phyloP scores from a whole-genome alignment of 768 basidiomycete species.

The Hortiboletus flavorubellus region DNA sequence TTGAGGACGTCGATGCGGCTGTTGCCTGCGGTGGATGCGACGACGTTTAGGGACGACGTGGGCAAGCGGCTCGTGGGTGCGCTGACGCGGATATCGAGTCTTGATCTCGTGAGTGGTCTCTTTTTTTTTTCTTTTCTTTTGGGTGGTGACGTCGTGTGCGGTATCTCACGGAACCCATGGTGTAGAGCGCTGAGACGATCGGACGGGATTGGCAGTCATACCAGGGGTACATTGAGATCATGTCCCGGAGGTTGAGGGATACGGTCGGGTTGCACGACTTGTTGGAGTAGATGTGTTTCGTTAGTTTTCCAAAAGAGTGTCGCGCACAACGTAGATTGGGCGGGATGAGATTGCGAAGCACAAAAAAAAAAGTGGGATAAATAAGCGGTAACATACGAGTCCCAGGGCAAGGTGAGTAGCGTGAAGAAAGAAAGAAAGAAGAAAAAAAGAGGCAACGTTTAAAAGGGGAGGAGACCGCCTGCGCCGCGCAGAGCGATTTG shows the following conservation, averaged over 20 bases:
- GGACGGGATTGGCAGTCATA: constrained; percentile 58
- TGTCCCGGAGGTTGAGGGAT: constrained; percentile 68
- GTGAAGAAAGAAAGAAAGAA: no score
- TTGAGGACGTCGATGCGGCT: constrained; percentile 53
- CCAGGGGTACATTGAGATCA: constrained; percentile 71
- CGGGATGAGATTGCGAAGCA: constrained; percentile 1
- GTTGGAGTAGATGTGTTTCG: constrained; percentile 14
- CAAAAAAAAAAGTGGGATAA: background rate
- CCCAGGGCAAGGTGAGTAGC: background rate
- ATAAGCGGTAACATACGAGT: background rate
- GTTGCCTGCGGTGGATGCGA: constrained; percentile 54
- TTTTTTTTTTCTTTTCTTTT: no score
- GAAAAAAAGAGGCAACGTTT: constrained; percentile 9
- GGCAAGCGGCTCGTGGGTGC: constrained; percentile 52
- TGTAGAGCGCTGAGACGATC: constrained; percentile 41
- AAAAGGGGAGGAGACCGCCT: constrained; percentile 78
- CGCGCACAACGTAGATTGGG: background rate
- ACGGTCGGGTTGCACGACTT: constrained; percentile 54
- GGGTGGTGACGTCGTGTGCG: background rate
- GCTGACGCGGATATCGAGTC: constrained; percentile 48
- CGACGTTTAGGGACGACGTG: constrained; percentile 55
- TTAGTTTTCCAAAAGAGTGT: background rate
- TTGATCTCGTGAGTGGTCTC: constrained; percentile 49
- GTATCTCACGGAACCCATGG: constrained; percentile 8
- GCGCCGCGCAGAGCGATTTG: constrained; percentile 83